Base-by-base conservation (phyloP, 2,329 filamentous ascomycete species). In the Cladosporium sp. region DNA sequence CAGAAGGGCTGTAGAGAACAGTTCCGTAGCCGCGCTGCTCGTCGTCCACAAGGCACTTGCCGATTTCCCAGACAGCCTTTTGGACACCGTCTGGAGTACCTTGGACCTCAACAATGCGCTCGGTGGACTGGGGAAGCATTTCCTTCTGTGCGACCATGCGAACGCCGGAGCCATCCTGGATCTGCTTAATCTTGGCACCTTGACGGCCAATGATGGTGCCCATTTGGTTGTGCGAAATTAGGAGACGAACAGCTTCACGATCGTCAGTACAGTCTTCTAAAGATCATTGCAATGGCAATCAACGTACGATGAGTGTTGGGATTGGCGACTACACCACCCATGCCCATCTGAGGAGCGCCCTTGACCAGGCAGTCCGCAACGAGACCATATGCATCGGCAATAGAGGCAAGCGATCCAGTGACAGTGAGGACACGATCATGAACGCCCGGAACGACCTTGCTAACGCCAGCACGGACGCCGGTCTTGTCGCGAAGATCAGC, bases 201-300 rank as follows among this genome's bases (percentile, higher is more conserved):
- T 95, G 90, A 64, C 91, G 87, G 68, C 94, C 94, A 71, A 99
- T 99, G 78, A 99, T 97, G 69, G 94, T 99, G 62, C 94, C 94
- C 94, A 99, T 99, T 78, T 99, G 94, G 75, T 97, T 97, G 80
- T 99, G 93, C 34, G 94, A 99, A 75, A 99, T 97, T 73, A 99
- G 87, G 32, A 99, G 87, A 72, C 96, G 96, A 74, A 99, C 90
- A 61, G 94, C 94, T 99, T 65, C 19, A 39, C 35, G 51, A 22
- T 36, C 28, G 36, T 53, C 61, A 56, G 56, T 49, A 39, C 35
- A 2, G 10, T 51, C n/a, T 58, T 24, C 19, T 17, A 25, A 19
- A 10, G 7, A 51, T 17, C 90, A 77, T 22, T 36, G 7, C 3
- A 25, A 19, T 37, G 47, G 22, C 15, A 15, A n/a, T 19, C n/a